phyloP scores from a whole-genome alignment of 176 grass and related monocot species.

The Calamus simplicifolius region DNA sequence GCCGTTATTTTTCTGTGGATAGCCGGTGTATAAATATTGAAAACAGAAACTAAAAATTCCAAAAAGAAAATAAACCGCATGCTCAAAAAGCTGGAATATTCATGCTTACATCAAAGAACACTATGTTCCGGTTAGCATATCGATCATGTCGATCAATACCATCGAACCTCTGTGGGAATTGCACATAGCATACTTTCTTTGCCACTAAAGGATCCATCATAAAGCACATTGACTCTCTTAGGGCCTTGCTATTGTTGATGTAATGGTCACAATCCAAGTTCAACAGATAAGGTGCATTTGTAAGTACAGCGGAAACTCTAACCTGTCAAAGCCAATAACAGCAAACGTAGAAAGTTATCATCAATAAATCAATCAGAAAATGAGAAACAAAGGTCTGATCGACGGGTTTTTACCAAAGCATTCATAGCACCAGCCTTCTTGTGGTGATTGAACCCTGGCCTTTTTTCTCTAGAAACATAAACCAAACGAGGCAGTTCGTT shows the following conservation, averaged over 20 bases:
- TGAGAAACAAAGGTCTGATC: background rate
- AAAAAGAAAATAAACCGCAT: background rate
- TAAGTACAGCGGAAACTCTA: slow-evolving; percentile 70
- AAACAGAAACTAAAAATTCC: background rate
- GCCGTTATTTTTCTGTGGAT: too few species aligned
- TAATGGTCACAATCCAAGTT: slow-evolving; percentile 98
- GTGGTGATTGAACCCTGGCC: slow-evolving; percentile 83
- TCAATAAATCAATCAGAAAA: slow-evolving; percentile 5
- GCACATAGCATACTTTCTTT: slow-evolving; percentile 87
- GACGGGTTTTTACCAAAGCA: slow-evolving; percentile 48
- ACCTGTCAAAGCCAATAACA: slow-evolving; percentile 42
- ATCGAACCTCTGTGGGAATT: slow-evolving; percentile 93
- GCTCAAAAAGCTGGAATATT: background rate
- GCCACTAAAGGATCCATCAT: slow-evolving; percentile 94
- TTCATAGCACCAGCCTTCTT: slow-evolving; percentile 99
- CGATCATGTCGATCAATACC: slow-evolving; percentile 85
- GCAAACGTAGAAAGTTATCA: background rate
- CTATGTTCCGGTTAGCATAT: slow-evolving; percentile 81
- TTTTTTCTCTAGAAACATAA: slow-evolving; percentile 94
- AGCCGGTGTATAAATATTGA: background rate
- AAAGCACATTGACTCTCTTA: slow-evolving; percentile 91
- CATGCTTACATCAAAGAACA: slow-evolving; percentile 91
- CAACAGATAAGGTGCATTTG: slow-evolving; percentile 79
- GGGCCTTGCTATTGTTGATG: slow-evolving; percentile 84
- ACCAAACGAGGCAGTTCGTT: slow-evolving; percentile 84